Evolutionary conservation across 2,329 filamentous ascomycete species (phyloP).

Genomic region (Xylaria sp.): DNA sequence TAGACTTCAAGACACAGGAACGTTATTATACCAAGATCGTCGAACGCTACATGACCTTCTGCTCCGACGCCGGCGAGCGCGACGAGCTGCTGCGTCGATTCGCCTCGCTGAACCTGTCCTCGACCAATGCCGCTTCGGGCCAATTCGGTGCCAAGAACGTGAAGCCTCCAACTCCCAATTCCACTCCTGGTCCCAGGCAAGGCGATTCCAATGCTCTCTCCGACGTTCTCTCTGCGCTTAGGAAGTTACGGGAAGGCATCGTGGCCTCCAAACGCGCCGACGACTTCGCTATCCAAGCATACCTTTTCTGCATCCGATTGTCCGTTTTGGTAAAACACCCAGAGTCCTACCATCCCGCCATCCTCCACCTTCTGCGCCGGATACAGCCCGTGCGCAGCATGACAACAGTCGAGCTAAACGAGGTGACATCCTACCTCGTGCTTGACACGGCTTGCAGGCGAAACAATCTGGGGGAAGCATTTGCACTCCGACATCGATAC

Average conservation of each 20-base stretch:
- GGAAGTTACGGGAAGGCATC: conserved; percentile 92
- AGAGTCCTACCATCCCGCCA: conserved; percentile 89
- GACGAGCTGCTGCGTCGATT: conserved; percentile 82
- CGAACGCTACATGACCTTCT: conserved; percentile 90
- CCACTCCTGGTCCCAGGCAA: conserved; percentile 35
- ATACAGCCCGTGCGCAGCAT: conserved; percentile 78
- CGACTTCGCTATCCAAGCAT: conserved; percentile 85
- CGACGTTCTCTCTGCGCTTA: conserved; percentile 82
- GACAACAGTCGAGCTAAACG: conserved; percentile 76
- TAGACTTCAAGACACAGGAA: conserved; percentile 83
- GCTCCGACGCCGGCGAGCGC: conserved; percentile 76
- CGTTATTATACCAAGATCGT: conserved; percentile 88
- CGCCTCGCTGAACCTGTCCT: conserved; percentile 66
- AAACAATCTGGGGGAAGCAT: conserved; percentile 78
- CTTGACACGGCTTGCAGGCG: conserved; percentile 91
- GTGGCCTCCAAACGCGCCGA: conserved; percentile 81
- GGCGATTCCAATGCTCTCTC: conserved; percentile 72
- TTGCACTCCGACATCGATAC: conserved; percentile 71
- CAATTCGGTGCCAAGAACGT: conserved; percentile 38
- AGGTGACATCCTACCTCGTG: conserved; percentile 83
- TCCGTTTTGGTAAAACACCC: conserved; percentile 83
- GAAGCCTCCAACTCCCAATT: conserved; percentile 25
- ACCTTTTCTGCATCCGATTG: conserved; percentile 90
- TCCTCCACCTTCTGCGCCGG: conserved; percentile 78
- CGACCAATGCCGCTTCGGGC: conserved; percentile 41